Conservation (phyloP, 2,329 filamentous ascomycete species). For the Exutisphaerella laricina region DNA sequence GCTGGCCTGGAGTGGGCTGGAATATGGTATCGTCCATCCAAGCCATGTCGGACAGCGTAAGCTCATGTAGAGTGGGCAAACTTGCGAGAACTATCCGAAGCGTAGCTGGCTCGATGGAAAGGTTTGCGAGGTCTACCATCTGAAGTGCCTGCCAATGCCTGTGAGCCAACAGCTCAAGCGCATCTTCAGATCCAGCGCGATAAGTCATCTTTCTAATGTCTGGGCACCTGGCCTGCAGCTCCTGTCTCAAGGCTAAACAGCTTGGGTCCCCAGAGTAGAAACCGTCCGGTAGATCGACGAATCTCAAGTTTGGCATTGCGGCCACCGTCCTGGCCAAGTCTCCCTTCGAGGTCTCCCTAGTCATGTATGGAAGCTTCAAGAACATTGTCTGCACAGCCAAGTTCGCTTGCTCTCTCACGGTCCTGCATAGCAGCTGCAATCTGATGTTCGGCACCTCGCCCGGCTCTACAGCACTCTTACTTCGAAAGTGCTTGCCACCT, state of each 20-base stretch:
- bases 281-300: conserved; percentile 85
- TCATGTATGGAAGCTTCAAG: conserved; percentile 91
- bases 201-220: conserved; percentile 89
- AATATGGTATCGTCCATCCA: conserved; percentile 76
- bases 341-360: conserved; percentile 76
- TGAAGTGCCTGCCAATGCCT: conserved; percentile 66
- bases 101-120: conserved; percentile 64
- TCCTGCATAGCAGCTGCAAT: conserved; percentile 71
- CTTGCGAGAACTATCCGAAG: conserved; percentile 66
- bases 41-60: conserved; percentile 66
- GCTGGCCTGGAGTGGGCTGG: conserved; percentile 52
- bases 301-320: conserved; percentile 76
- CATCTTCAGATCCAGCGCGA: conserved; percentile 68
- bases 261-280: conserved; percentile 75
- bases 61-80: conserved; percentile 62
- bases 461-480: conserved; percentile 63
- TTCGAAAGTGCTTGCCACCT: conserved; percentile 44
- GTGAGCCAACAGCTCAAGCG: conserved; percentile 63
- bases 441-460: conserved; percentile 73
- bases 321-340: conserved; percentile 82
- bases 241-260: conserved; percentile 70
- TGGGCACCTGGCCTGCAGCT: conserved; percentile 76
- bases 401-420: conserved; percentile 69
- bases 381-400: conserved; percentile 67
- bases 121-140: conserved; percentile 62